Evolutionary conservation across 345 rosid genomes (phyloP).

Genomic region (Pistacia atlantica): DNA sequence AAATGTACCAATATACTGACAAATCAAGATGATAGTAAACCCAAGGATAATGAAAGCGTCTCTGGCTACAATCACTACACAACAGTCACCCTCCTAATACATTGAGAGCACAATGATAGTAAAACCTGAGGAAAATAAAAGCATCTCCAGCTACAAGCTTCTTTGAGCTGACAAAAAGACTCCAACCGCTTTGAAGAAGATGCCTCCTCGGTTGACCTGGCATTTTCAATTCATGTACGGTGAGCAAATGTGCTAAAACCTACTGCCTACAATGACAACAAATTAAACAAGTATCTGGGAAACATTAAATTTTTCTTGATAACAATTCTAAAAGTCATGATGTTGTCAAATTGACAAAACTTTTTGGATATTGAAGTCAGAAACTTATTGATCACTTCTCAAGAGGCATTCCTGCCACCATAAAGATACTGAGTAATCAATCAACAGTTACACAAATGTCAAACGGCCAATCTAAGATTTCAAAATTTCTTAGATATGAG

Average conservation of each 20-base stretch:
- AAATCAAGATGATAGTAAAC: conserved; percentile 23
- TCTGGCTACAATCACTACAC: conserved; percentile 36
- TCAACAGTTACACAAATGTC: background rate
- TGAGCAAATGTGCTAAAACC: background rate
- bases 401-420: background rate
- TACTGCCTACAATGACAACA: background rate
- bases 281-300: background rate
- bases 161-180: conserved; percentile 61
- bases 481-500: too few relatives aligned
- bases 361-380: background rate
- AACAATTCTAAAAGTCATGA: background rate
- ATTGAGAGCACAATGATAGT: background rate
- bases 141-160: conserved; percentile 75
- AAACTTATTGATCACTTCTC: background rate
- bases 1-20: background rate
- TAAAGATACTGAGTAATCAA: background rate
- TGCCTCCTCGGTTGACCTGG: conserved; percentile 75
- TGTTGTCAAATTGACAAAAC: background rate
- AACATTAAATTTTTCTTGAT: background rate
- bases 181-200: conserved; percentile 72
- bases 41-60: conserved; percentile 70
- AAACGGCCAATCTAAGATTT: background rate
- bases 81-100: background rate
- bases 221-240: conserved; percentile 9
- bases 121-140: conserved; percentile 61